Evolutionary conservation across 1,284 basidiomycete species (phyloP).

Genomic region (Cutaneotrichosporon curvatum): DNA sequence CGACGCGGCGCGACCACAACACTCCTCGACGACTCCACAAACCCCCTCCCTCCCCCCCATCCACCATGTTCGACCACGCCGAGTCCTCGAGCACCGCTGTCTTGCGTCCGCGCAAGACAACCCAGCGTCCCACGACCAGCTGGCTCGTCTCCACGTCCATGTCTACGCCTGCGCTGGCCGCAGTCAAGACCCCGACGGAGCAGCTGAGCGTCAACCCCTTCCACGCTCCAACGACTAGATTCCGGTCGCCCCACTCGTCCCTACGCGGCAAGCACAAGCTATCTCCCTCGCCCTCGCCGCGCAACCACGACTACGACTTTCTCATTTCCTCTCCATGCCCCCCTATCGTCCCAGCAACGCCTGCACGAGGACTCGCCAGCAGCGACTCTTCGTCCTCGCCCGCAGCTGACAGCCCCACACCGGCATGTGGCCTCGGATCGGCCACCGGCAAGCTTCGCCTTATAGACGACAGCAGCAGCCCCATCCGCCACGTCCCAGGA

Average conservation of each 20-base stretch:
- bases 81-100: not conserved
- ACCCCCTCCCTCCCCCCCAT: no score
- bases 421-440: conserved; percentile 34
- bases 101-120: not conserved
- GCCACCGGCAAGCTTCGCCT: conserved; percentile 36
- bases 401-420: conserved; percentile 34
- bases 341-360: conserved; percentile 6
- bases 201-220: conserved; percentile 8
- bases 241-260: conserved; percentile 10
- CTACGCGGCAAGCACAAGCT: conserved; percentile 38
- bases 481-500: conserved; percentile 37
- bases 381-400: conserved; percentile 25
- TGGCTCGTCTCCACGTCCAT: not conserved
- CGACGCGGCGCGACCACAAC: no score
- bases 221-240: conserved; percentile 8
- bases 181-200: conserved; percentile 3
- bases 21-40: no score
- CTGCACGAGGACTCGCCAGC: conserved; percentile 1
- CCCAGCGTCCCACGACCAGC: not conserved
- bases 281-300: conserved; percentile 33
- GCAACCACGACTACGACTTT: conserved; percentile 40
- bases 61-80: not conserved
- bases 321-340: conserved; percentile 40
- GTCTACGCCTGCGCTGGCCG: conserved; percentile 2
- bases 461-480: conserved; percentile 33